These are phyloP conservation scores for Rhodotorula sp. DNA, from an alignment of 1,284 basidiomycete species.

Conservation along the genomic window DNA sequence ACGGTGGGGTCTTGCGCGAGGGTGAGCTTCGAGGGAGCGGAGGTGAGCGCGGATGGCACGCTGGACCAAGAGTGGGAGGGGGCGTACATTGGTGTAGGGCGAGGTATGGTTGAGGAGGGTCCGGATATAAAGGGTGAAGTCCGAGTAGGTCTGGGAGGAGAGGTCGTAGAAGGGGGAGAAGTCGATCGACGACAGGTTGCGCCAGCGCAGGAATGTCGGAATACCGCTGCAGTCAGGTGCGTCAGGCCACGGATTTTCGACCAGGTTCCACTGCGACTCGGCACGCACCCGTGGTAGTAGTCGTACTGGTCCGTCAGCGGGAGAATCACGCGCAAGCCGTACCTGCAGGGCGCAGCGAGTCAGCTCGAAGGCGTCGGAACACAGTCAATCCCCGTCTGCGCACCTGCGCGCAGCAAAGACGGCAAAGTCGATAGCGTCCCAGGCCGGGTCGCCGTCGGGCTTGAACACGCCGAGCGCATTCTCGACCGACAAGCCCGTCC, in stretches of 20 bases:
- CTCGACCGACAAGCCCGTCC: constrained; percentile 49
- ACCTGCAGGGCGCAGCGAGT: constrained; percentile 21
- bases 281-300: constrained; percentile 42
- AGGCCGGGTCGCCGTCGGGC: constrained; percentile 43
- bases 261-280: too few species aligned
- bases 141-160: constrained; percentile 25
- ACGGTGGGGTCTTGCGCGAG: constrained; percentile 39
- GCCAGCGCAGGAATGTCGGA: constrained; percentile 43
- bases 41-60: not conserved
- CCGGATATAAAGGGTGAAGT: constrained; percentile 39
- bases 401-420: constrained; percentile 48
- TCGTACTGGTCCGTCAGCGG: constrained; percentile 51
- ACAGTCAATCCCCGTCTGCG: not conserved
- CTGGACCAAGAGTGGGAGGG: not conserved
- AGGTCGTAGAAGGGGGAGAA: constrained; percentile 38
- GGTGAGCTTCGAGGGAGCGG: constrained; percentile 13
- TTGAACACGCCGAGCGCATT: constrained; percentile 49
- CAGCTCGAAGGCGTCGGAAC: too few species aligned
- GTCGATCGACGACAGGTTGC: constrained; percentile 34
- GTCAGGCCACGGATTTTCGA: constrained; percentile 2
- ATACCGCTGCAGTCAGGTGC: constrained; percentile 24
- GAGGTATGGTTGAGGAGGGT: constrained; percentile 37
- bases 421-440: constrained; percentile 51
- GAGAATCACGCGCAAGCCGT: constrained; percentile 51
- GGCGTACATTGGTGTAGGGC: constrained; percentile 27